Evolutionary conservation across 257 asterid species (phyloP).

Genomic region (Avicennia marina): DNA sequence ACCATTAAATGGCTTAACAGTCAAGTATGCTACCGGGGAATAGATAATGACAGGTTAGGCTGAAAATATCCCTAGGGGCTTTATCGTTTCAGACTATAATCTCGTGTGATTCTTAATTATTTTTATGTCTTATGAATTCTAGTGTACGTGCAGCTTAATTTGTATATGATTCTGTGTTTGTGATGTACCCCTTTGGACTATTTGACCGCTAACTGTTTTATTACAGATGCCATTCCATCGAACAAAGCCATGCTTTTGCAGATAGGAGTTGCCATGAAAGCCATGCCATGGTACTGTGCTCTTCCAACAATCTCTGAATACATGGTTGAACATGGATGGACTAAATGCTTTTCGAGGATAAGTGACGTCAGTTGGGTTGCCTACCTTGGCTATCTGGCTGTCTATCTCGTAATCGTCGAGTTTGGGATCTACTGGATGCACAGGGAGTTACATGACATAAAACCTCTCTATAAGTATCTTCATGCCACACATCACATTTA

Average conservation of each 20-base stretch:
- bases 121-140: too few species aligned
- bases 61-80: too few species aligned
- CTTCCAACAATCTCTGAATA: constrained; percentile 85
- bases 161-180: not conserved
- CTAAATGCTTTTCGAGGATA: constrained; percentile 71
- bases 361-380: constrained; percentile 58
- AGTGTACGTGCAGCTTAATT: not conserved
- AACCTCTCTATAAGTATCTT: constrained; percentile 91
- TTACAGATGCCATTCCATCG: constrained; percentile 83
- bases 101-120: too few species aligned
- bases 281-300: constrained; percentile 86
- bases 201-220: constrained; percentile 20
- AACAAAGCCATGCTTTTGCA: constrained; percentile 84
- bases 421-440: constrained; percentile 99
- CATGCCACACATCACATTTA: constrained; percentile 96
- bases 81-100: too few species aligned
- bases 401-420: constrained; percentile 77
- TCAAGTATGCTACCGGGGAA: too few species aligned
- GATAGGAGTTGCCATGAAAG: constrained; percentile 93
- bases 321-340: constrained; percentile 93
- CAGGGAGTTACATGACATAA: constrained; percentile 89
- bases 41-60: too few species aligned
- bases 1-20: too few species aligned
- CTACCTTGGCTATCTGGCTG: constrained; percentile 39
- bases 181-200: not conserved